Conservation (phyloP, 495 filamentous ascomycete genomes). For the Neurospora discreta region DNA sequence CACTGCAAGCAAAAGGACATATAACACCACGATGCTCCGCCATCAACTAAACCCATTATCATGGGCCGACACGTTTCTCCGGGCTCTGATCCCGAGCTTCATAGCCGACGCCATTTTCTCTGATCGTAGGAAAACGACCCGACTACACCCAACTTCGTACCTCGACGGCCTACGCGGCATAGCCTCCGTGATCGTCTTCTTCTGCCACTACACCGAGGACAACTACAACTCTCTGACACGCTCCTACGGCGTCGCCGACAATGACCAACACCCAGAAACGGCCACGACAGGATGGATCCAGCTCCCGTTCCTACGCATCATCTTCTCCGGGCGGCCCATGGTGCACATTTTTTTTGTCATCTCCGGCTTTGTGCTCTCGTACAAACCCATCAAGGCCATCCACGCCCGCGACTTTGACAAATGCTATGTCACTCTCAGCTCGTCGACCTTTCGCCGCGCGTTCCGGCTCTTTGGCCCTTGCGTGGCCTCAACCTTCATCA, state of each 20-base stretch:
- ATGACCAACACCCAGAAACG: conserved; percentile 11
- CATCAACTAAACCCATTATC: not conserved
- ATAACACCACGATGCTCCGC: not conserved
- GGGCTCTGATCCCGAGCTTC: conserved; percentile 22
- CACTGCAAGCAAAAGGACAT: not conserved
- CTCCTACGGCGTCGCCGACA: conserved; percentile 37
- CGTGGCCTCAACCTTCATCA: conserved; percentile 42
- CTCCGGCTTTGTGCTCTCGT: conserved; percentile 56
- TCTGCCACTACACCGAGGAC: conserved; percentile 37
- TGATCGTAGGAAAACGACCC: conserved; percentile 16
- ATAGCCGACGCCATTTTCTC: conserved; percentile 20
- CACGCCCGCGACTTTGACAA: conserved; percentile 35
- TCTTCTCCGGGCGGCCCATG: conserved; percentile 58
- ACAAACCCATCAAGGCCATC: conserved; percentile 51
- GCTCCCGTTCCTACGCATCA: conserved; percentile 50
- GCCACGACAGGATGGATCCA: conserved; percentile 37
- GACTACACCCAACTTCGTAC: conserved; percentile 37
- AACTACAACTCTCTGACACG: conserved; percentile 25
- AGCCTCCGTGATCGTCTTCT: conserved; percentile 42
- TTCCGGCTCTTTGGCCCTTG: conserved; percentile 55
- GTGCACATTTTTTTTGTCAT: conserved; percentile 67
- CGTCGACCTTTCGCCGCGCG: conserved; percentile 52
- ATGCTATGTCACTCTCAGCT: conserved; percentile 34
- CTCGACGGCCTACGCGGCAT: conserved; percentile 46
- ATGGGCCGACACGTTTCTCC: conserved; percentile 8